Conservation (phyloP, 140 eudicot genomes). For the Senecio squalidus region DNA sequence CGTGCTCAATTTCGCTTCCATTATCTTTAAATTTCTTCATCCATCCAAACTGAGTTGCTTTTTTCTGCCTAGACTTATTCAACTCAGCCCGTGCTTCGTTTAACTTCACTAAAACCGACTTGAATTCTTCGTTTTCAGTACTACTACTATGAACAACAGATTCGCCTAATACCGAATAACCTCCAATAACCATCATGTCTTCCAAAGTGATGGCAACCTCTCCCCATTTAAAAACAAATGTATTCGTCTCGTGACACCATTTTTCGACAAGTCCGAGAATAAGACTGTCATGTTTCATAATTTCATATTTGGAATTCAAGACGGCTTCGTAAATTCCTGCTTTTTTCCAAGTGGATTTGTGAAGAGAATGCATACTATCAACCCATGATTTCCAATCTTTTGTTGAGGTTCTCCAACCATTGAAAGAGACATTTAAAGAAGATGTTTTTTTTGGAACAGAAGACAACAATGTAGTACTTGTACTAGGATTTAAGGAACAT, state of each 20-base stretch:
- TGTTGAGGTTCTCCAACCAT: conserved; percentile 19
- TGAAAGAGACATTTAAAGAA: conserved; percentile 23
- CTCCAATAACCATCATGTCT: conserved; percentile 45
- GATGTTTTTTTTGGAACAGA: no score
- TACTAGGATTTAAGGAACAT: no score
- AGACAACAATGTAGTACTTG: no score
- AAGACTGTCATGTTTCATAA: conserved; percentile 10
- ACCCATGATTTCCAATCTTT: background rate
- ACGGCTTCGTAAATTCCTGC: conserved; percentile 22
- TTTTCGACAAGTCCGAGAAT: conserved; percentile 25
- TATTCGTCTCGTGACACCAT: conserved; percentile 39
- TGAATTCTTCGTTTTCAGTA: background rate
- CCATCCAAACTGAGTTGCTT: no score
- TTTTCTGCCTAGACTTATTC: no score
- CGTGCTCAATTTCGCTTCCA: background rate
- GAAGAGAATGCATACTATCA: conserved; percentile 13
- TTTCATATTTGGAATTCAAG: background rate
- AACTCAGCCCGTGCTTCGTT: no score
- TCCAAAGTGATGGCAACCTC: conserved; percentile 27
- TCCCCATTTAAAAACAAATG: conserved; percentile 27
- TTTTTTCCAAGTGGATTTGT: conserved; percentile 28
- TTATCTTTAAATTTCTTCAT: no score
- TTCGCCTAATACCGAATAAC: background rate
- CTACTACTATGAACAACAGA: conserved; percentile 27
- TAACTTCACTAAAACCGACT: background rate